Base-by-base conservation (phyloP, 495 filamentous ascomycete species). In the Darksidea phi region DNA sequence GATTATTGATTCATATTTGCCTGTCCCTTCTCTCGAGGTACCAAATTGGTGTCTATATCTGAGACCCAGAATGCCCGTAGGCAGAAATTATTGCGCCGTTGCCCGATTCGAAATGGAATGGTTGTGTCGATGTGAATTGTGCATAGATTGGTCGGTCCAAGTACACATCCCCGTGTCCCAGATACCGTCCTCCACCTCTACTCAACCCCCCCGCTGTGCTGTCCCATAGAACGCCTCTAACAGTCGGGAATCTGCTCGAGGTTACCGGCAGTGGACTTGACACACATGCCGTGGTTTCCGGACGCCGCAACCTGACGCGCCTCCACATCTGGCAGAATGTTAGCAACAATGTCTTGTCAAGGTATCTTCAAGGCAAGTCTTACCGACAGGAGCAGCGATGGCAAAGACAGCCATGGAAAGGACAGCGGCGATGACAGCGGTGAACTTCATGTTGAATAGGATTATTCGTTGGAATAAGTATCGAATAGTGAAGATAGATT, bases 361-460 rank as follows among this genome's bases (percentile, higher is more conserved):
- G n/a, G n/a, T n/a, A n/a, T n/a, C n/a, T n/a, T n/a, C n/a, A n/a
- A n/a, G n/a, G n/a, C n/a, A n/a, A n/a, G n/a, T 5, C 47, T 4
- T 49, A 21, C 47, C 47, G 18, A 52, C 54, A 20, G 65, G 65
- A 37, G 65, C 59, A 7, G 59, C 65, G n/a, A 60, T 43, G 45
- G 34, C 60, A 48, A 67, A 48, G 20, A 38, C 49, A 59, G 60
- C 65, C 54, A 67, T 58, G 54, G 65, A 63, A 42, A 67, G 59
- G 45, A 67, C 36, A 55, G 55, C 41, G 43, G 60, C 65, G 56
- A 67, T 17, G 45, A 67, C 46, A 21, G 65, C 38, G 28, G 64
- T 61, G 65, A 67, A 67, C 65, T 67, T 57, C 65, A 67, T 67
- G 8, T 48, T 64, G 54, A 58, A 23, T 49, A 53, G n/a, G 48